phyloP scores from a whole-genome alignment of 2,329 filamentous ascomycete genomes.

The Cyphellophora attinorum region DNA sequence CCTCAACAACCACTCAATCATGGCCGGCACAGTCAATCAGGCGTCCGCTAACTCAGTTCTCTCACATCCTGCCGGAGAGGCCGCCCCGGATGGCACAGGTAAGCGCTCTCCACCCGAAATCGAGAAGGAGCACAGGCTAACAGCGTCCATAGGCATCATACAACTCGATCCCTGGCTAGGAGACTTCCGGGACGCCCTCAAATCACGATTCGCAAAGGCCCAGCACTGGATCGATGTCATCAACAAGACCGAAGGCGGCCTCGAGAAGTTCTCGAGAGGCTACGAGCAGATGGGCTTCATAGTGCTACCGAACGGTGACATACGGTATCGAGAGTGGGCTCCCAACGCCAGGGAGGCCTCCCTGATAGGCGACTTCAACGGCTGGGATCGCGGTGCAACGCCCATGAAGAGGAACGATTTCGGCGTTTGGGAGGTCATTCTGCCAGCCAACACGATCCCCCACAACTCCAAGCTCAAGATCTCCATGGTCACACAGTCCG shows the following conservation, averaged over 20 bases:
- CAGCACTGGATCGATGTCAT: slow-evolving; percentile 82
- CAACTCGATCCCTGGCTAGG: slow-evolving; percentile 81
- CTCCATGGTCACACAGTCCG: slow-evolving; percentile 67
- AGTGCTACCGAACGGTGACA: slow-evolving; percentile 69
- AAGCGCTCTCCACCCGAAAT: slow-evolving; percentile 4
- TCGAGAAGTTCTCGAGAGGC: slow-evolving; percentile 86
- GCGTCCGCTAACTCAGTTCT: slow-evolving; percentile 22
- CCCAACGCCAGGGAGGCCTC: slow-evolving; percentile 78
- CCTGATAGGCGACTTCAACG: slow-evolving; percentile 91
- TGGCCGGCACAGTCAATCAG: slow-evolving; percentile 15
- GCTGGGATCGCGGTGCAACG: slow-evolving; percentile 74
- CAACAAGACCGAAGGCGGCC: slow-evolving; percentile 71
- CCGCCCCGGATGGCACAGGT: slow-evolving; percentile 19
- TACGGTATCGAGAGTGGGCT: slow-evolving; percentile 92
- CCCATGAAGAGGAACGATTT: slow-evolving; percentile 79
- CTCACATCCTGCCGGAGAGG: slow-evolving; percentile 14
- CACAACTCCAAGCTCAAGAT: slow-evolving; percentile 98
- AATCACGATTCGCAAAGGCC: slow-evolving; percentile 65
- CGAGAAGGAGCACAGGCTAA: slow-evolving; percentile 1
- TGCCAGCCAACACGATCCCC: slow-evolving; percentile 69
- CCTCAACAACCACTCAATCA: no score
- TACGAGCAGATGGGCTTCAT: slow-evolving; percentile 81
- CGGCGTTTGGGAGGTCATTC: slow-evolving; percentile 74
- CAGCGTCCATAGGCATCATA: slow-evolving; percentile 57
- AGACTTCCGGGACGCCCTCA: slow-evolving; percentile 71